A percentile compares a stretch with the other conserved stretches of the same genome.
Conservation (phyloP, 225 moss, liverwort and hornwort genomes). For the Pseudoscleropodium purum region DNA sequence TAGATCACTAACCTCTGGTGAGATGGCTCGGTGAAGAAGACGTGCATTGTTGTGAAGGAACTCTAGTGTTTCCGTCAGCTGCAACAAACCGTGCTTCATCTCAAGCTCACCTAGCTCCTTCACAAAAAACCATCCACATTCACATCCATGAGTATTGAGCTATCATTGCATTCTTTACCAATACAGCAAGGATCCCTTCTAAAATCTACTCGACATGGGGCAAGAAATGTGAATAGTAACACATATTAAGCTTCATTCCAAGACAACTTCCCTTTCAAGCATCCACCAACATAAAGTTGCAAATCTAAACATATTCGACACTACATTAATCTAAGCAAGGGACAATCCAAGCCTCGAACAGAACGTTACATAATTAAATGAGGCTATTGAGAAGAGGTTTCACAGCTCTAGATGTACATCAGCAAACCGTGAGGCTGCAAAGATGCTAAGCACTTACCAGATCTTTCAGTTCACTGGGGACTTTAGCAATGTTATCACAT, state of each 20-base stretch:
- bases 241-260: not conserved
- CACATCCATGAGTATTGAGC: not conserved
- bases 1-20: slow-evolving; percentile 58
- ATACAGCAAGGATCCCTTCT: not conserved
- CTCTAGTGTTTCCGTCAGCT: slow-evolving; percentile 82
- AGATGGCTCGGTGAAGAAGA: slow-evolving; percentile 78
- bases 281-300: not conserved
- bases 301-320: not conserved
- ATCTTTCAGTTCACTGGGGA: slow-evolving; percentile 61
- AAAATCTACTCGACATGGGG: not conserved
- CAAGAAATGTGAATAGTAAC: not conserved
- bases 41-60: slow-evolving; percentile 95
- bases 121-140: not conserved
- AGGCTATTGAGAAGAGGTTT: not conserved
- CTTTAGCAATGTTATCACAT: slow-evolving; percentile 52
- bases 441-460: slow-evolving; percentile 31
- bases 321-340: not conserved
- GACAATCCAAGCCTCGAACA: not conserved
- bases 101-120: slow-evolving; percentile 91
- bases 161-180: not conserved
- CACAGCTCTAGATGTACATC: not conserved
- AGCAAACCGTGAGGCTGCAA: not conserved
- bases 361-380: not conserved
- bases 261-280: not conserved
- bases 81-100: slow-evolving; percentile 88